Evolutionary conservation across 2,329 filamentous ascomycete genomes (phyloP).

Genomic region (Phaeosphaeriaceae sp.): DNA sequence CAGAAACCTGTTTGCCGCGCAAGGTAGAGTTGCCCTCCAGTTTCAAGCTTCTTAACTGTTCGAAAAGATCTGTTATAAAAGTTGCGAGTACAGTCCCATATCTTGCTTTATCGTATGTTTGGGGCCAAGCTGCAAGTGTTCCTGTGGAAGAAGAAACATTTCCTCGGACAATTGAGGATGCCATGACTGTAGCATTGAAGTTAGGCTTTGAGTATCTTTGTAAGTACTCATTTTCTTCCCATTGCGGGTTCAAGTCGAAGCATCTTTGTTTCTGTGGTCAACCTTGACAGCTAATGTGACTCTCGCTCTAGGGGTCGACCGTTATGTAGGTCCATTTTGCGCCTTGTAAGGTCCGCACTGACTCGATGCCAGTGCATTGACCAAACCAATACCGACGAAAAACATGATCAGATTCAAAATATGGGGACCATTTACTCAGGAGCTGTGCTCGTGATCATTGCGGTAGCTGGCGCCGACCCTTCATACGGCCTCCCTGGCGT

Average conservation of each 20-base stretch:
- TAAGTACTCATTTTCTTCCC: background rate
- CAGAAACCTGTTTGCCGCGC: background rate
- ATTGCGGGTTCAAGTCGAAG: too few species aligned
- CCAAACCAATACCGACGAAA: background rate
- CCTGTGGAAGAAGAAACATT: background rate
- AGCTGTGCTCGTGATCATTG: slow-evolving; percentile 17
- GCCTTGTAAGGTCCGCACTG: background rate
- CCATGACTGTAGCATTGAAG: background rate
- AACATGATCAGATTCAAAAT: background rate
- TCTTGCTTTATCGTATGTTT: background rate
- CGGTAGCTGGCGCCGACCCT: slow-evolving; percentile 21
- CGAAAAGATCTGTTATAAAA: background rate
- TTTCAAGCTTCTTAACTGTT: background rate
- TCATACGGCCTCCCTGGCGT: slow-evolving; percentile 12
- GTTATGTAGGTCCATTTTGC: too few species aligned
- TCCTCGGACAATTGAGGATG: background rate
- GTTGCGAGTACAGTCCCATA: background rate
- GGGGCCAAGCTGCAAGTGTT: background rate
- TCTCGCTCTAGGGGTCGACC: too few species aligned
- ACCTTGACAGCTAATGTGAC: background rate
- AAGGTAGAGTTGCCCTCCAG: background rate
- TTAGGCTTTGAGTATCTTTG: background rate
- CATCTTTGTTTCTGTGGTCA: too few species aligned
- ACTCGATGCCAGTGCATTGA: slow-evolving; percentile 5
- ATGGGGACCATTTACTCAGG: slow-evolving; percentile 18